Percentiles rank a stretch among this genome's conserved stretches.
Conservation (phyloP, 371 early-diverging fungal species). For the Dichotomocladium elegans region DNA sequence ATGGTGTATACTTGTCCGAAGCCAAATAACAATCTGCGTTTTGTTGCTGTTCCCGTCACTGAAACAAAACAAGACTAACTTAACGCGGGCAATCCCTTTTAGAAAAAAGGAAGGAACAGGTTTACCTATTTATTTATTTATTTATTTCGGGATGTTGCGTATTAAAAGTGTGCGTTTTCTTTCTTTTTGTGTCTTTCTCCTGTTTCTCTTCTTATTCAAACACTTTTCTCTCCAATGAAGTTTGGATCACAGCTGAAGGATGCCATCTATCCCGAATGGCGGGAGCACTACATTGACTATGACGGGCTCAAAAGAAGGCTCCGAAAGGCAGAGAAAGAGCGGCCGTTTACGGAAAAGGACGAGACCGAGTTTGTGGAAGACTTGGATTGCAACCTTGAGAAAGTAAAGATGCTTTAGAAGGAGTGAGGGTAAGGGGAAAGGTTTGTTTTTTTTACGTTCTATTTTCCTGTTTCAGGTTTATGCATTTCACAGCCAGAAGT, state of each 20-base stretch:
- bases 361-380: conserved; percentile 87
- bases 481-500: conserved; percentile 87
- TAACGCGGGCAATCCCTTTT: too few species aligned
- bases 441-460: neutral
- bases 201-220: conserved; percentile 2
- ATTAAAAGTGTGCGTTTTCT: too few species aligned
- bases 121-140: too few species aligned
- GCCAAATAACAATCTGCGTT: too few species aligned
- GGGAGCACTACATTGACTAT: conserved; percentile 89
- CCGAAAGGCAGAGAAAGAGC: conserved; percentile 66
- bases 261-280: conserved; percentile 86
- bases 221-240: conserved; percentile 70
- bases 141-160: too few species aligned
- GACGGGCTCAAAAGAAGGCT: conserved; percentile 83
- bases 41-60: too few species aligned
- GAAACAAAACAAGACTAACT: too few species aligned
- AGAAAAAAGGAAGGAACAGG: too few species aligned
- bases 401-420: conserved; percentile 59
- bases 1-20: too few species aligned
- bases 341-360: conserved; percentile 61
- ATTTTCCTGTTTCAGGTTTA: conserved; percentile 56
- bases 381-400: conserved; percentile 89
- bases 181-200: conserved; percentile 7
- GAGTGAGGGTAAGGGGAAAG: neutral
- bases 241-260: conserved; percentile 88